A percentile compares a stretch with the other conserved stretches of the same genome.
Evolutionary conservation across 768 basidiomycete genomes (phyloP).

Genomic region (Collybiopsis luxurians): DNA sequence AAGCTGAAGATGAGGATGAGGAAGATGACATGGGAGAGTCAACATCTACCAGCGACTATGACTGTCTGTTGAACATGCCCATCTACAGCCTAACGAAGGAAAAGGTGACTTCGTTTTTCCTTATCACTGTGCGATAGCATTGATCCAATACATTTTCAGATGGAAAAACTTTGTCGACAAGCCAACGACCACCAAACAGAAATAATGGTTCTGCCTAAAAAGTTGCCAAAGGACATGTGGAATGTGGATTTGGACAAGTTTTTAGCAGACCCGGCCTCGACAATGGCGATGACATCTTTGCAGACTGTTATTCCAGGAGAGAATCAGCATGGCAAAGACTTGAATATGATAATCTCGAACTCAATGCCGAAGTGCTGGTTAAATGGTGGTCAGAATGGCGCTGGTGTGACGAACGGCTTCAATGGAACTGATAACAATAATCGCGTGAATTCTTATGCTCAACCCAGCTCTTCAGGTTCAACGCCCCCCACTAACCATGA

Average conservation of each 20-base stretch:
- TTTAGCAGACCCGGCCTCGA: too few relatives aligned
- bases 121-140: neutral
- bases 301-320: constrained; percentile 34
- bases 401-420: constrained; percentile 8
- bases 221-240: constrained; percentile 84
- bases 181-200: constrained; percentile 81
- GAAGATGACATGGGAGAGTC: constrained; percentile 50
- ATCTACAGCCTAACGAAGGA: constrained; percentile 95
- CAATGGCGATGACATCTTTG: constrained; percentile 57
- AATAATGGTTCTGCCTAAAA: constrained; percentile 71
- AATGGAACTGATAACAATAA: neutral
- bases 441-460: neutral
- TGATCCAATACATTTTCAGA: constrained; percentile 52
- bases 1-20: constrained; percentile 51
- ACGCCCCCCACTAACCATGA: neutral
- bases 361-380: neutral
- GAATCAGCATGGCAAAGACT: constrained; percentile 3
- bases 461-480: neutral
- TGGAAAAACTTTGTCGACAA: constrained; percentile 79
- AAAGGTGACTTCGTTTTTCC: constrained; percentile 50
- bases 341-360: neutral
- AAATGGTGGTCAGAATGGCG: constrained; percentile 2
- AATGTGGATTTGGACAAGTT: constrained; percentile 85
- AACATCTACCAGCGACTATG: constrained; percentile 63
- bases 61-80: constrained; percentile 93